Conservation (phyloP, 495 filamentous ascomycete genomes). For the Pyrenopolyporus hunteri region DNA sequence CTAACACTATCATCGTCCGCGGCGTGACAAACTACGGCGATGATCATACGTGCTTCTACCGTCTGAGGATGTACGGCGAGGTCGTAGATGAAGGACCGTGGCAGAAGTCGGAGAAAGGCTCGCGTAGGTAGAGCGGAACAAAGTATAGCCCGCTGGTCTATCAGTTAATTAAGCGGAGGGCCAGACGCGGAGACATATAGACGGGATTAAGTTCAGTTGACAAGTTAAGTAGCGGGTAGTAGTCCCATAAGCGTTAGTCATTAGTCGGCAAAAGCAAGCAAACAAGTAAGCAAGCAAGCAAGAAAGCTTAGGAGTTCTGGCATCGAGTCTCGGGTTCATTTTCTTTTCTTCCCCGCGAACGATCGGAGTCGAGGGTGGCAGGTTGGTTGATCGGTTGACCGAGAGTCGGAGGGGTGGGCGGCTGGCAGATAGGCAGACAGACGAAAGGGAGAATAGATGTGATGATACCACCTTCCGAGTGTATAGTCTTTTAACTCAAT, state of each 20-base stretch:
- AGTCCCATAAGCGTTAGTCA: no score
- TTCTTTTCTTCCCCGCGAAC: neutral
- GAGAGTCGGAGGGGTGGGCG: neutral
- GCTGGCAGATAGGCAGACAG: neutral
- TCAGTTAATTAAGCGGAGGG: no score
- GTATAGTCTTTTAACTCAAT: slow-evolving; percentile 12
- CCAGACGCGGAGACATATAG: no score
- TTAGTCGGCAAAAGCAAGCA: neutral
- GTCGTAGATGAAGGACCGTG: slow-evolving; percentile 21
- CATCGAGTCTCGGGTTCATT: slow-evolving; percentile 8
- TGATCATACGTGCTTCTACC: slow-evolving; percentile 68
- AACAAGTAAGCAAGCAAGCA: neutral
- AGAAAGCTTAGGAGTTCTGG: slow-evolving; percentile 6
- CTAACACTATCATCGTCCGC: slow-evolving; percentile 55
- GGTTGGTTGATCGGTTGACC: neutral
- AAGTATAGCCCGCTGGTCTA: no score
- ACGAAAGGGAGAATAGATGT: neutral
- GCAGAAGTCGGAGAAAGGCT: no score
- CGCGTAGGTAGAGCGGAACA: no score
- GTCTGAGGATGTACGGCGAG: slow-evolving; percentile 61
- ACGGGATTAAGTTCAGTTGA: no score
- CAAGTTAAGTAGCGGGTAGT: no score
- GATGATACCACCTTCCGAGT: slow-evolving; percentile 23
- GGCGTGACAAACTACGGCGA: slow-evolving; percentile 60
- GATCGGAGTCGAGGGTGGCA: neutral